Evolutionary conservation across 1,284 basidiomycete species (phyloP).

Genomic region (Chalciporus sp.): DNA sequence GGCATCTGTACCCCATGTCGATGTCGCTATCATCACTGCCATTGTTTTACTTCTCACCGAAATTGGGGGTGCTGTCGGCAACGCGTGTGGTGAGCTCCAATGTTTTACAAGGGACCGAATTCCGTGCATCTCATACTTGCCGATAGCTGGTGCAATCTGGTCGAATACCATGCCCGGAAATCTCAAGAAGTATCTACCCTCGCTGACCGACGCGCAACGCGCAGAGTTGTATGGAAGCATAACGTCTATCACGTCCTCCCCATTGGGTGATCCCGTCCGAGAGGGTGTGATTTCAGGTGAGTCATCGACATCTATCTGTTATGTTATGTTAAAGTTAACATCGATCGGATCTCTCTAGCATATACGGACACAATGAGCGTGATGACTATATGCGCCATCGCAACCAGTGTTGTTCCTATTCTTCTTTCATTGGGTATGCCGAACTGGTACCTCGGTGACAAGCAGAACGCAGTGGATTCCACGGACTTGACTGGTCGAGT

Average conservation of each 20-base stretch:
- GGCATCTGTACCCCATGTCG: slow-evolving; percentile 72
- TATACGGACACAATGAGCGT: slow-evolving; percentile 47
- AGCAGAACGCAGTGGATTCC: slow-evolving; percentile 29
- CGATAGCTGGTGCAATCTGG: slow-evolving; percentile 50
- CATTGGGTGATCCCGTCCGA: slow-evolving; percentile 46
- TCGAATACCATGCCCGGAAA: slow-evolving; percentile 52
- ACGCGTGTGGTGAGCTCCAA: slow-evolving; percentile 54
- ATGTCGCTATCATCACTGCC: slow-evolving; percentile 83
- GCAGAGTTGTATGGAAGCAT: slow-evolving; percentile 46
- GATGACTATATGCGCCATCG: slow-evolving; percentile 37
- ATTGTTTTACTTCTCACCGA: slow-evolving; percentile 80
- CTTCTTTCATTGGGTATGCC: slow-evolving; percentile 28
- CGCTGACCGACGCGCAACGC: slow-evolving; percentile 31
- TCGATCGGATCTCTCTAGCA: slow-evolving; percentile 22
- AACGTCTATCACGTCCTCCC: slow-evolving; percentile 41
- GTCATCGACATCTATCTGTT: slow-evolving; percentile 1
- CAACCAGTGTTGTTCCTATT: slow-evolving; percentile 27
- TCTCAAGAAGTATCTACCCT: slow-evolving; percentile 48
- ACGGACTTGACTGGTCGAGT: slow-evolving; percentile 20
- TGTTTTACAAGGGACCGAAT: background rate
- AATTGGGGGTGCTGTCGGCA: slow-evolving; percentile 76
- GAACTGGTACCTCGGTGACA: slow-evolving; percentile 29
- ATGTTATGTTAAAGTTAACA: background rate
- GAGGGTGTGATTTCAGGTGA: slow-evolving; percentile 48
- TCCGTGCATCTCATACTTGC: background rate